Evolutionary conservation across 2,329 filamentous ascomycete genomes (phyloP), one percentile per base, ranked within the genome.

Genomic region (Colletotrichum melonis): DNA sequence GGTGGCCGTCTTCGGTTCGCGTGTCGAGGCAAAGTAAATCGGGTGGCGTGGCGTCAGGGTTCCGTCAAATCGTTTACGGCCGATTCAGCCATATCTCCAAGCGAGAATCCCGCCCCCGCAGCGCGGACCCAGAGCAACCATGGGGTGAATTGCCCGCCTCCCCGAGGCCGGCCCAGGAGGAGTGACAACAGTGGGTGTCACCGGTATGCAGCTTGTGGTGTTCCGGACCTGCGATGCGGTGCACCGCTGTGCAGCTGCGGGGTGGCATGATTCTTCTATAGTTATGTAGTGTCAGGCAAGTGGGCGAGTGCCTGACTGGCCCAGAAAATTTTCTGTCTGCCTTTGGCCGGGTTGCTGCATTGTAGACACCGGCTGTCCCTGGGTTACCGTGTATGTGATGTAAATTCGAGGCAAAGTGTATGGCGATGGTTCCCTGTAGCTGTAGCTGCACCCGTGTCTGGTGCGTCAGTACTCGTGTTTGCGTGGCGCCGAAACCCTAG

Each of bases 81-180:
- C 66, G 57, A 56, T 69, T 69, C 70, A 65, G 66, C 66, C 70
- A 73, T 69, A 22, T 56, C 46, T 56, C 59, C 59, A 65, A 60
- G 60, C 66, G 54, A 72, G 54, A 42, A 55, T 56, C 24, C 66
- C 32, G 63, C 52, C 42, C 42, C 49, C 22, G 64, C 57, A 55
- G 65, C 57, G 42, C 68, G 42, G 42, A 19, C 24, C 28, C 42
- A 63, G 42, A 24, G 26, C 11, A 30, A 22, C 24, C 22, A 12
- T 42, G 35, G 30, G 30, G 56, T 19, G 30, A 65, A 26, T 14
- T 24, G 35, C 24, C 49, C 56, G 68, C 24, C 62, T 42, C 54
- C 58, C 49, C 62, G 38, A 69, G 32, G 54, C 52, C 67, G 28
- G 54, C 26, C 32, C 35, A 49, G 63, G 24, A 57, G 63, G 30